These are phyloP conservation scores for Phaffomyces antillensis DNA, from an alignment of 805 yeast species.

Conservation along the genomic window DNA sequence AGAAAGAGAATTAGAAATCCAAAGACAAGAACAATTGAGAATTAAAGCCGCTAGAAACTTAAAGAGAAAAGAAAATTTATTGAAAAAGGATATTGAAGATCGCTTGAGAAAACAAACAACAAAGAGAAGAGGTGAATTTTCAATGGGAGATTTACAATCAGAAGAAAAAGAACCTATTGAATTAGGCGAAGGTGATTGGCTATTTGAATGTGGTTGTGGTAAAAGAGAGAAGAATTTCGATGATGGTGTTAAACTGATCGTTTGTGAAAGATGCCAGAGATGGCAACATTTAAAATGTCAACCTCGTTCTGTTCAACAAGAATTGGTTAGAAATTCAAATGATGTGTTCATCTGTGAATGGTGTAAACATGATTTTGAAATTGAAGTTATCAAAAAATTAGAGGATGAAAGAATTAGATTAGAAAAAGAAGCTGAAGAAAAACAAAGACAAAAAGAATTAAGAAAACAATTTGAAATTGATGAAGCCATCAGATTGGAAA, in stretches of 20 bases:
- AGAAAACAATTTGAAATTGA: slow-evolving; percentile 14
- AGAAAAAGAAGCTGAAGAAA: slow-evolving; percentile 18
- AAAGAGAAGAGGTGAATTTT: slow-evolving; percentile 13
- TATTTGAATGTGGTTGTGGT: slow-evolving; percentile 33
- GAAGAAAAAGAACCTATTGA: slow-evolving; percentile 17
- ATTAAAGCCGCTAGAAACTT: slow-evolving; percentile 31
- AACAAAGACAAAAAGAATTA: slow-evolving; percentile 17
- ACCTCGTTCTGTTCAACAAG: slow-evolving; percentile 22
- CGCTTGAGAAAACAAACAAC: slow-evolving; percentile 14
- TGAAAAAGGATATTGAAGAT: slow-evolving; percentile 22
- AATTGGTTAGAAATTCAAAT: slow-evolving; percentile 18
- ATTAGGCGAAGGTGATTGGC: slow-evolving; percentile 30
- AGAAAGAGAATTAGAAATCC: slow-evolving; percentile 13
- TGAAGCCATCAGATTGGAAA: slow-evolving; percentile 11
- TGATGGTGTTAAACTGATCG: slow-evolving; percentile 29
- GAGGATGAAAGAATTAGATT: slow-evolving; percentile 16
- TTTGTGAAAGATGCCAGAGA: slow-evolving; percentile 29
- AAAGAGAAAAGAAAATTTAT: slow-evolving; percentile 15
- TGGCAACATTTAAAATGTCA: slow-evolving; percentile 35
- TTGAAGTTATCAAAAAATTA: slow-evolving; percentile 13
- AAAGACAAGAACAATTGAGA: slow-evolving; percentile 32
- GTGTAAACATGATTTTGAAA: slow-evolving; percentile 23
- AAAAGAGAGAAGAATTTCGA: slow-evolving; percentile 27
- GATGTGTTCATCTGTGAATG: slow-evolving; percentile 23
- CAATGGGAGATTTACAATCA: slow-evolving; percentile 24